A percentile compares a stretch with the other conserved stretches of the same genome.
Evolutionary conservation across 1,139 yeast genomes (phyloP).

Genomic region (Pneumocystis oryctolagi): DNA sequence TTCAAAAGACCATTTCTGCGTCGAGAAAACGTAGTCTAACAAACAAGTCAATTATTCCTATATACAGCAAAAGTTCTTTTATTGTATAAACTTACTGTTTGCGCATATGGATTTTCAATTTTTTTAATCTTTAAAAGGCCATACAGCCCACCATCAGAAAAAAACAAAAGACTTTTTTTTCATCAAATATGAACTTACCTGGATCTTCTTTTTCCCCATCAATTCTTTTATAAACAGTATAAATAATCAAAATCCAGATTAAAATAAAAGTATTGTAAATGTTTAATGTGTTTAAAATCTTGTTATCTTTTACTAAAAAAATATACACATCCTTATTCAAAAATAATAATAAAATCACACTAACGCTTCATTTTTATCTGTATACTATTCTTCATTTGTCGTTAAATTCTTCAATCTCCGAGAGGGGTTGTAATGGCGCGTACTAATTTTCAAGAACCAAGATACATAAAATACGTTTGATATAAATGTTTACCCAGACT

Average conservation of each 20-base stretch:
- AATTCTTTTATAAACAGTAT: neutral
- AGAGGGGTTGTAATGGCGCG: neutral
- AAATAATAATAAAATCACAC: neutral
- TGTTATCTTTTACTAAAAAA: too few species aligned
- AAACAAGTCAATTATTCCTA: neutral
- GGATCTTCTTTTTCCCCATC: neutral
- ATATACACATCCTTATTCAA: too few species aligned
- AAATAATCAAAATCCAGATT: neutral
- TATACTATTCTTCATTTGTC: neutral
- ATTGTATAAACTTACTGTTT: slow-evolving; percentile 4
- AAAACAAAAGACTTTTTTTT: neutral
- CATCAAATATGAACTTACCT: neutral
- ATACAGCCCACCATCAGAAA: neutral
- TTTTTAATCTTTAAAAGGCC: slow-evolving; percentile 6
- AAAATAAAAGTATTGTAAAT: too few species aligned
- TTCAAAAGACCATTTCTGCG: slow-evolving; percentile 13
- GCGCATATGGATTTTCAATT: slow-evolving; percentile 8
- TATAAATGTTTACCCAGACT: neutral
- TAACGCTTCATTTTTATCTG: neutral
- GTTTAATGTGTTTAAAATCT: too few species aligned
- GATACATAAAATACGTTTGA: too few species aligned
- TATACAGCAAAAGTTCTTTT: neutral
- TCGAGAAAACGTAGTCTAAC: slow-evolving; percentile 12
- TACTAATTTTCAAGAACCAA: neutral
- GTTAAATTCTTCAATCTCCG: neutral